Percentiles rank a stretch among this genome's conserved stretches.
Conservation (phyloP, 768 basidiomycete species). For the Ramaria rubella region DNA sequence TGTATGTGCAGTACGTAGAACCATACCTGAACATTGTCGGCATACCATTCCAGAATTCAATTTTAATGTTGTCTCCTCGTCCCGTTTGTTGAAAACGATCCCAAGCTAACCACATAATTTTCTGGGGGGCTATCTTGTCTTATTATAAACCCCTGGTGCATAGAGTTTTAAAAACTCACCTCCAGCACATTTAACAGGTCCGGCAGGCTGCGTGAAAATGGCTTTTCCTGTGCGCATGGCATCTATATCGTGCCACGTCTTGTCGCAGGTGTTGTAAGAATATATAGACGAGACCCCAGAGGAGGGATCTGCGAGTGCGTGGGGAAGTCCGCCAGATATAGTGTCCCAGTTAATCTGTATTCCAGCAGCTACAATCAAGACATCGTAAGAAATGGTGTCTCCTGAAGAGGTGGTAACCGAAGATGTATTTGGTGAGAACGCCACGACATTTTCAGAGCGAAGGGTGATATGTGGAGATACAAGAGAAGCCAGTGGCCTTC, state of each 20-base stretch:
- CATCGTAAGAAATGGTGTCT: constrained; percentile 69
- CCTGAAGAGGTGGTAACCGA: constrained; percentile 68
- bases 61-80: constrained; percentile 47
- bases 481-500: constrained; percentile 57
- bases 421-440: constrained; percentile 72
- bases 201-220: constrained; percentile 92
- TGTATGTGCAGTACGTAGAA: not conserved
- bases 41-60: constrained; percentile 86
- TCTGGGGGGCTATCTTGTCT: constrained; percentile 59
- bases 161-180: constrained; percentile 36
- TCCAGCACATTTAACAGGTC: constrained; percentile 90
- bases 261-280: constrained; percentile 84
- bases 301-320: constrained; percentile 67
- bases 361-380: constrained; percentile 83
- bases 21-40: constrained; percentile 76
- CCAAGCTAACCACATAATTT: constrained; percentile 98
- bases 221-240: constrained; percentile 71
- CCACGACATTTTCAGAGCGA: constrained; percentile 60
- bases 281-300: constrained; percentile 91
- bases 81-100: constrained; percentile 63
- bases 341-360: constrained; percentile 79
- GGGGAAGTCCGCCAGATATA: constrained; percentile 68
- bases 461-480: constrained; percentile 70
- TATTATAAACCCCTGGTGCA: not conserved
- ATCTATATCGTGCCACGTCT: constrained; percentile 79